These are phyloP conservation scores for Lithospermum erythrorhizon DNA, from an alignment of 257 asterid species.

Conservation along the genomic window DNA sequence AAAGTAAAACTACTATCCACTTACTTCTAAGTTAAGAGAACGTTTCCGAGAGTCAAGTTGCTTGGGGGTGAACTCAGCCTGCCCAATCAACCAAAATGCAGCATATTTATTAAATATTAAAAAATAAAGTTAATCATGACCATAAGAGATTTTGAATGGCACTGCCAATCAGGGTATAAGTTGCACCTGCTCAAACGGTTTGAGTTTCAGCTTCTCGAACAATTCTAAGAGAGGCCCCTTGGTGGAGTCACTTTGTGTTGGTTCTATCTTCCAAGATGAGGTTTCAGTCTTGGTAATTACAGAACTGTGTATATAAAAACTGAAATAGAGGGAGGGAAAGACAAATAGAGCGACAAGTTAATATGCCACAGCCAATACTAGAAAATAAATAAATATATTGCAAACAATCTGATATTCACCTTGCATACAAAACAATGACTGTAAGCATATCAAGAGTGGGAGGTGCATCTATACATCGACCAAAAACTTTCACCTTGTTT, in stretches of 20 bases:
- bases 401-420: slow-evolving; percentile 30
- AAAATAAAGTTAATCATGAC: not conserved
- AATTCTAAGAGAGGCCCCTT: slow-evolving; percentile 57
- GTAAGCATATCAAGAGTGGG: slow-evolving; percentile 53
- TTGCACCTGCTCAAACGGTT: slow-evolving; percentile 51
- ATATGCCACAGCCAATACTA: not conserved
- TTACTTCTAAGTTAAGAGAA: slow-evolving; percentile 35
- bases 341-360: not conserved
- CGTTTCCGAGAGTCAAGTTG: slow-evolving; percentile 67
- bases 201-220: slow-evolving; percentile 49
- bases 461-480: slow-evolving; percentile 73
- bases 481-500: slow-evolving; percentile 64
- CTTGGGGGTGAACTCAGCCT: slow-evolving; percentile 89
- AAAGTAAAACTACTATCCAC: not conserved
- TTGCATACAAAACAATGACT: slow-evolving; percentile 65
- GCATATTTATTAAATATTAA: not conserved
- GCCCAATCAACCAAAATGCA: slow-evolving; percentile 9
- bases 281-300: slow-evolving; percentile 36
- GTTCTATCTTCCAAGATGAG: slow-evolving; percentile 76
- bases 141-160: not conserved
- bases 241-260: slow-evolving; percentile 43
- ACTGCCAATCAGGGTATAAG: not conserved
- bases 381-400: not conserved
- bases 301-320: slow-evolving; percentile 66
- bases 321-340: slow-evolving; percentile 15